These are phyloP conservation scores for Vitis rotundifolia DNA, from an alignment of 164 flowering plant species.

Conservation along the genomic window DNA sequence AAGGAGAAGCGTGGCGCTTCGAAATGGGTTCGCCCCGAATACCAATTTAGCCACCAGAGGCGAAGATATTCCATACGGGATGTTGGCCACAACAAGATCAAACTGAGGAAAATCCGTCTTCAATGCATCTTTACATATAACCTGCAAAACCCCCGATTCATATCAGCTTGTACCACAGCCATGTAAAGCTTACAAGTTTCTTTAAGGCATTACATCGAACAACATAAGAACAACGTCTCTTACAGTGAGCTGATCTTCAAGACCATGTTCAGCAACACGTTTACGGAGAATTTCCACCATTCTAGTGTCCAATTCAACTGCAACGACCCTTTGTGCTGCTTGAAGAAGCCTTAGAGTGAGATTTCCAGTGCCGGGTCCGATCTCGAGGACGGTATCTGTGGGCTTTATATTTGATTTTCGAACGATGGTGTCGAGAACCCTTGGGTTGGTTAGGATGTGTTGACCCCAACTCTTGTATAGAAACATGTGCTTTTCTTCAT, in stretches of 20 bases:
- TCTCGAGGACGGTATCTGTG: constrained; percentile 78
- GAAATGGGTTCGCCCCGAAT: constrained; percentile 45
- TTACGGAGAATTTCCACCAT: constrained; percentile 72
- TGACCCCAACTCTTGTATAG: constrained; percentile 84
- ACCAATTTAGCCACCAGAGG: constrained; percentile 75
- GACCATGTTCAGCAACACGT: constrained; percentile 55
- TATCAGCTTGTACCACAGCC: background rate
- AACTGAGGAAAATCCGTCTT: constrained; percentile 76
- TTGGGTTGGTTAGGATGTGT: constrained; percentile 78
- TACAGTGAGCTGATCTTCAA: constrained; percentile 57
- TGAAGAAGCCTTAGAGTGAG: constrained; percentile 84
- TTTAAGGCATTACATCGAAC: constrained; percentile 51
- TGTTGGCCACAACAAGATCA: constrained; percentile 88
- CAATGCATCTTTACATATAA: constrained; percentile 67
- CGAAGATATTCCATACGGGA: constrained; percentile 85
- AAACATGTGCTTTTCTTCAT: constrained; percentile 27
- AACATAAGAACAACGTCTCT: constrained; percentile 12
- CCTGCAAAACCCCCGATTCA: constrained; percentile 42
- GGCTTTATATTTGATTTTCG: constrained; percentile 51
- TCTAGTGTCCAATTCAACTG: constrained; percentile 74
- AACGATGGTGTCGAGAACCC: constrained; percentile 77
- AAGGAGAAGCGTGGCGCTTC: constrained; percentile 80
- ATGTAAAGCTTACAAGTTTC: constrained; percentile 5
- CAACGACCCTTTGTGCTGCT: constrained; percentile 63
- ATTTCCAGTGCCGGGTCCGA: constrained; percentile 98